Evolutionary conservation across 257 asterid species (phyloP).

Genomic region (Petunia secreta): DNA sequence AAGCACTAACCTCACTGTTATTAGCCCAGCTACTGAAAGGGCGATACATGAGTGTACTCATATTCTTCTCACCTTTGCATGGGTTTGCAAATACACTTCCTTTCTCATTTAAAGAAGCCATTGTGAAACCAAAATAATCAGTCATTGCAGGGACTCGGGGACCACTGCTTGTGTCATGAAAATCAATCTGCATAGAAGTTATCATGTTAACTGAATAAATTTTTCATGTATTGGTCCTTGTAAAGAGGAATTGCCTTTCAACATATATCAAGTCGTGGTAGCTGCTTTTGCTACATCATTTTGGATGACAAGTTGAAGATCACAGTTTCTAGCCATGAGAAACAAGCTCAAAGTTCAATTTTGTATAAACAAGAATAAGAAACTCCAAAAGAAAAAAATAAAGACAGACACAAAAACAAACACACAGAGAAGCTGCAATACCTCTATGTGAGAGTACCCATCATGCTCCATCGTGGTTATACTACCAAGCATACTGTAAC

Average conservation of each 20-base stretch:
- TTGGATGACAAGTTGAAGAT: not conserved
- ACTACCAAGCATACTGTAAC: constrained; percentile 95
- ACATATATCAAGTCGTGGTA: not conserved
- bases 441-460: constrained; percentile 97
- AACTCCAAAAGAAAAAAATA: constrained; percentile 21
- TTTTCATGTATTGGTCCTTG: not conserved
- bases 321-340: constrained; percentile 23
- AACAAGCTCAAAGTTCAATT: not conserved
- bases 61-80: constrained; percentile 92
- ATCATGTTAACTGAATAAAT: constrained; percentile 29
- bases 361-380: not conserved
- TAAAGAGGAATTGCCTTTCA: not conserved
- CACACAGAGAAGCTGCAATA: constrained; percentile 34
- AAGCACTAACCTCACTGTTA: constrained; percentile 78
- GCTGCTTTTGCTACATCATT: not conserved
- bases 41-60: constrained; percentile 96
- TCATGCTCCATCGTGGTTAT: constrained; percentile 89
- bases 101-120: constrained; percentile 87
- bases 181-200: constrained; percentile 75
- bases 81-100: constrained; percentile 95
- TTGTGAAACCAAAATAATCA: constrained; percentile 94
- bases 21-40: constrained; percentile 96
- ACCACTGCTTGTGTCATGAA: constrained; percentile 94
- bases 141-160: constrained; percentile 98
- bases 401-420: not conserved